Percentiles rank a stretch among this genome's conserved stretches.
phyloP scores from a whole-genome alignment of 805 yeast species.

The Danielia oregonensis region DNA sequence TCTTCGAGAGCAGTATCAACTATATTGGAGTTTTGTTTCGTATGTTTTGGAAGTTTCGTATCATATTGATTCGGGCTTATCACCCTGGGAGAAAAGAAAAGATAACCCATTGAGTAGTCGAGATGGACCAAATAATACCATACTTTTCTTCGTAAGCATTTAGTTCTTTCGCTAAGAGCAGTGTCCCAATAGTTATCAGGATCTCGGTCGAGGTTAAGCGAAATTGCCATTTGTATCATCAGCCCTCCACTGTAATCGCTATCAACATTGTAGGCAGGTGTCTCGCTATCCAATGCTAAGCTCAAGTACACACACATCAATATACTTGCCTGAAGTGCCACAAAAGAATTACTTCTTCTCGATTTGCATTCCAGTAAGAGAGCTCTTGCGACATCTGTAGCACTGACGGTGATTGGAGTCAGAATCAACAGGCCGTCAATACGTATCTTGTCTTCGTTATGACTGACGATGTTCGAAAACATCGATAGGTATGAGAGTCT shows the following conservation, averaged over 20 bases:
- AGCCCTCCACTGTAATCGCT: constrained; percentile 7
- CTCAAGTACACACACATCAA: constrained; percentile 10
- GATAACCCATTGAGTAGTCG: constrained; percentile 9
- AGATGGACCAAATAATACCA: constrained; percentile 14
- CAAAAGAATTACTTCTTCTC: constrained; percentile 8
- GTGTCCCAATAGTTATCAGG: constrained; percentile 9
- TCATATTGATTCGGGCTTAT: constrained; percentile 4
- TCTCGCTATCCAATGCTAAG: constrained; percentile 15
- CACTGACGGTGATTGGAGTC: constrained; percentile 15
- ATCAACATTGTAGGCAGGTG: constrained; percentile 8
- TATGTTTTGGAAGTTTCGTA: constrained; percentile 10
- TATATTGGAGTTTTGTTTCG: constrained; percentile 8
- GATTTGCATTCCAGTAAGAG: constrained; percentile 11
- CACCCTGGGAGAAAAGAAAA: constrained; percentile 11
- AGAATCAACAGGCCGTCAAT: constrained; percentile 4
- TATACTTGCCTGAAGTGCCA: constrained; percentile 17
- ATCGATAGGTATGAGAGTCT: constrained; percentile 15
- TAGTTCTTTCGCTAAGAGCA: constrained; percentile 8
- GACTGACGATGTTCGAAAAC: constrained; percentile 11
- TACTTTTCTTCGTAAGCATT: constrained; percentile 13
- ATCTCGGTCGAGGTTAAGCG: constrained; percentile 13
- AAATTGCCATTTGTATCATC: constrained; percentile 10
- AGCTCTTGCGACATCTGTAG: constrained; percentile 12
- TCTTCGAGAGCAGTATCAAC: constrained; percentile 8
- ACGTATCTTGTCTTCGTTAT: constrained; percentile 6